Evolutionary conservation across 495 filamentous ascomycete genomes (phyloP).

Genomic region (Penicillium parvum): DNA sequence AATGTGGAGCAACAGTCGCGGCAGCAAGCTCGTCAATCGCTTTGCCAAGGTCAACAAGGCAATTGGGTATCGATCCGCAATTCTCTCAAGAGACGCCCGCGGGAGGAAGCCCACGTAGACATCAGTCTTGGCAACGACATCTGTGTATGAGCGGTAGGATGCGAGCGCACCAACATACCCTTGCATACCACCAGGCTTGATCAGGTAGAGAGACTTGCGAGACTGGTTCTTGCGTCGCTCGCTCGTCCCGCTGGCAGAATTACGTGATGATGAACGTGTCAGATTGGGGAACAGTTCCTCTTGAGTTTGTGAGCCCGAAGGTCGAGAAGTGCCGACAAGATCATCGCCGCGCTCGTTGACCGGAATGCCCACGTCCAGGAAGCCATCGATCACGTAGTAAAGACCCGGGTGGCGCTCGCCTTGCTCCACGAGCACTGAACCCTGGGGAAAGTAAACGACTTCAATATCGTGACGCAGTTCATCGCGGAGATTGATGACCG

Average conservation of each 20-base stretch:
- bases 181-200: conserved; percentile 91
- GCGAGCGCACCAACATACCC: conserved; percentile 92
- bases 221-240: conserved; percentile 48
- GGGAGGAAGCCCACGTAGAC: conserved; percentile 97
- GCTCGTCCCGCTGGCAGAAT: conserved; percentile 25
- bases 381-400: conserved; percentile 97
- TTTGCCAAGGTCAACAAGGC: conserved; percentile 94
- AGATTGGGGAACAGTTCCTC: conserved; percentile 48
- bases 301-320: conserved; percentile 22
- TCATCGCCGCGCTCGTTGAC: conserved; percentile 48
- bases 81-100: conserved; percentile 76
- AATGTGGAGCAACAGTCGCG: conserved; percentile 90
- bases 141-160: conserved; percentile 91
- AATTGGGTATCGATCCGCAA: conserved; percentile 88
- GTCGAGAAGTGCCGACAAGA: conserved; percentile 33
- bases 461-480: conserved; percentile 92
- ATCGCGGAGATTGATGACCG: conserved; percentile 54
- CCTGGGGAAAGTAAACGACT: conserved; percentile 94
- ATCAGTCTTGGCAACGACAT: conserved; percentile 95
- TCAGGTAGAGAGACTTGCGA: conserved; percentile 77
- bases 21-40: conserved; percentile 80
- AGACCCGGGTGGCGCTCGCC: conserved; percentile 92
- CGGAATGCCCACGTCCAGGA: conserved; percentile 84
- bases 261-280: conserved; percentile 46
- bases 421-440: conserved; percentile 93